phyloP scores from a whole-genome alignment of 495 filamentous ascomycete genomes.

The Podospora didyma region DNA sequence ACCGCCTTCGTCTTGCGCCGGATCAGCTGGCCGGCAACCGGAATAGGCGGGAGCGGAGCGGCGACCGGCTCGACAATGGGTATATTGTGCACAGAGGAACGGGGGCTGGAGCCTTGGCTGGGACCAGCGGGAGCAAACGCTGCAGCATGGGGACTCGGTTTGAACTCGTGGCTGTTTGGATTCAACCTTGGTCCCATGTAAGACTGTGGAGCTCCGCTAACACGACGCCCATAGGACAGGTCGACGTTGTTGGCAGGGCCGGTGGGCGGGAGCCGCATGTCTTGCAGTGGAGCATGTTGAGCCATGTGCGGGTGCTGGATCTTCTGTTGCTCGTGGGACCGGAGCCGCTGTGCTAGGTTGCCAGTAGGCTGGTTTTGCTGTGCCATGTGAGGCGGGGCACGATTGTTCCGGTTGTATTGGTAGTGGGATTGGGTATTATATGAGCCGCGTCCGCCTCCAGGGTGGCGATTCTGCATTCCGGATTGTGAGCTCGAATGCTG shows the following conservation, averaged over 20 bases:
- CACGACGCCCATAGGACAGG: slow-evolving; percentile 42
- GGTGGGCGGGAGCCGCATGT: slow-evolving; percentile 48
- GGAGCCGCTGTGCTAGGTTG: slow-evolving; percentile 41
- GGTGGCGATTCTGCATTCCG: slow-evolving; percentile 31
- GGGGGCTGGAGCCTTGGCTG: slow-evolving; percentile 62
- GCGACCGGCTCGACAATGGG: slow-evolving; percentile 17
- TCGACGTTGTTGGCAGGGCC: slow-evolving; percentile 48
- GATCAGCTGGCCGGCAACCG: slow-evolving; percentile 49
- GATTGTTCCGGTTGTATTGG: slow-evolving; percentile 32
- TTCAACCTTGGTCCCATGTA: slow-evolving; percentile 67
- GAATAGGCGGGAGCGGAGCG: slow-evolving; percentile 44
- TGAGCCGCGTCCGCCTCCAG: slow-evolving; percentile 21
- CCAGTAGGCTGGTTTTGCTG: slow-evolving; percentile 29
- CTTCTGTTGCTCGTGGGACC: slow-evolving; percentile 42
- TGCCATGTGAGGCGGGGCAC: slow-evolving; percentile 33
- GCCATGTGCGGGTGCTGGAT: slow-evolving; percentile 32
- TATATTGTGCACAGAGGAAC: slow-evolving; percentile 46
- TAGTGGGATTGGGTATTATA: slow-evolving; percentile 30
- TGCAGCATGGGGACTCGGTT: slow-evolving; percentile 72
- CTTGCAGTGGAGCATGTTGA: slow-evolving; percentile 33
- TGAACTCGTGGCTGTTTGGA: slow-evolving; percentile 78
- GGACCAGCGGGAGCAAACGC: slow-evolving; percentile 71
- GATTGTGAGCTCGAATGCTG: slow-evolving; percentile 30
- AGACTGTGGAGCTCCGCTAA: slow-evolving; percentile 39
- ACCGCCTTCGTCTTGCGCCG: slow-evolving; percentile 60